These are phyloP conservation scores for Corymbia citriodora DNA, from an alignment of 441 rosid genomes.

Conservation along the genomic window DNA sequence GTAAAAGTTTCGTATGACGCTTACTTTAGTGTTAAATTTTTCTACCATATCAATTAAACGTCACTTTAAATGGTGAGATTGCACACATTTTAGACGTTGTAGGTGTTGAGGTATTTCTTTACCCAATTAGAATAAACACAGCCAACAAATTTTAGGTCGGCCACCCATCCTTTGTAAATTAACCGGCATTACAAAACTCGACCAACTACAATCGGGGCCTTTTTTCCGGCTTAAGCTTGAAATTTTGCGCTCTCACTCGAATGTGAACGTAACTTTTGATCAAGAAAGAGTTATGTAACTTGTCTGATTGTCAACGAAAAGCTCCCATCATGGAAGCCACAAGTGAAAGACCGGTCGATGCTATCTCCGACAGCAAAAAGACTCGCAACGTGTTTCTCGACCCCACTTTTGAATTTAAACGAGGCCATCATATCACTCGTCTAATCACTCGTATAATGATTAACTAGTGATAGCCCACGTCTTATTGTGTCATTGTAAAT, in stretches of 20 bases:
- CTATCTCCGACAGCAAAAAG: too few species aligned
- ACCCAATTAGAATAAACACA: background rate
- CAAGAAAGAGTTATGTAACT: background rate
- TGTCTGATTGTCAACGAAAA: too few species aligned
- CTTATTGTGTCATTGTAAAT: too few species aligned
- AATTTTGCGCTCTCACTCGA: background rate
- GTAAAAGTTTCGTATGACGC: too few species aligned
- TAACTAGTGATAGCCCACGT: too few species aligned
- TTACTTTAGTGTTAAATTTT: too few species aligned
- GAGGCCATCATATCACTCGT: too few species aligned
- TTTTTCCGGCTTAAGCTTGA: background rate
- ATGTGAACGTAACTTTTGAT: background rate
- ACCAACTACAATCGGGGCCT: background rate
- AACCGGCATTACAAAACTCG: background rate
- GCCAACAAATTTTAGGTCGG: accelerated
- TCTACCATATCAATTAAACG: too few species aligned
- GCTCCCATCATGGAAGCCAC: background rate
- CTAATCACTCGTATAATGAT: too few species aligned
- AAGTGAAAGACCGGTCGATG: background rate
- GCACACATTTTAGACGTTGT: too few species aligned
- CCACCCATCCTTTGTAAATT: background rate
- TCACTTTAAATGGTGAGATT: background rate
- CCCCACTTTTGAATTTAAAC: too few species aligned
- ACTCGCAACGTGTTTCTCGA: too few species aligned
- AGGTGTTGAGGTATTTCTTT: background rate